These are phyloP conservation scores for Colletotrichum cuscutae DNA, from an alignment of 2,329 filamentous ascomycete genomes.

Conservation along the genomic window DNA sequence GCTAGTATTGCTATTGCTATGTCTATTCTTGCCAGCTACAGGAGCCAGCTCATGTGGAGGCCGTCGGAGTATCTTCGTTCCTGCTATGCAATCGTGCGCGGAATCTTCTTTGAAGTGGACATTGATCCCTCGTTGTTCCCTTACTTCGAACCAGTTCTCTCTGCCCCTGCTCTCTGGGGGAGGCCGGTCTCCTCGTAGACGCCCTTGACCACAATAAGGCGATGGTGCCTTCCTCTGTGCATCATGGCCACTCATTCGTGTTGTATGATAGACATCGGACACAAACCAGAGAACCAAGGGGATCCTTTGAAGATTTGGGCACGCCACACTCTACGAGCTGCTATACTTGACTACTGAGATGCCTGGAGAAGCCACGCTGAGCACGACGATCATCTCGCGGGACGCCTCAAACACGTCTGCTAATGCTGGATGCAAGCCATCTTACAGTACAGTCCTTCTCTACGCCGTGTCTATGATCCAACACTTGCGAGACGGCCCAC, in stretches of 20 bases:
- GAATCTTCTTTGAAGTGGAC: no score
- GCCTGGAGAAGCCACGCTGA: background rate
- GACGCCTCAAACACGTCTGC: background rate
- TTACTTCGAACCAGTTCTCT: no score
- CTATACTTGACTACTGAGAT: background rate
- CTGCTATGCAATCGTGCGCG: background rate
- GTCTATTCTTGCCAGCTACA: background rate
- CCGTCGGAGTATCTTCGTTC: background rate
- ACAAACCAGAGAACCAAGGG: background rate
- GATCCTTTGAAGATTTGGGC: background rate
- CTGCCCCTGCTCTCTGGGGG: no score
- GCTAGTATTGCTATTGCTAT: background rate
- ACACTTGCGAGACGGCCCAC: no score
- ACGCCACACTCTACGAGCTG: no score
- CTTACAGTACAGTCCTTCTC: background rate
- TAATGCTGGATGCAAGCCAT: background rate
- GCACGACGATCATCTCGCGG: background rate
- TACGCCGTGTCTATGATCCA: no score
- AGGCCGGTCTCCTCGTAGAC: background rate
- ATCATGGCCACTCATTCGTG: background rate
- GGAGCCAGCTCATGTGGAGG: background rate
- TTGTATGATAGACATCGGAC: background rate
- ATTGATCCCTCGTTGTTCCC: no score
- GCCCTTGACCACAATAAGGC: background rate
- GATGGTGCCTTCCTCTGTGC: background rate